These are phyloP conservation scores for Cladosporium sp. DNA, from an alignment of 2,329 filamentous ascomycete genomes.

Conservation along the genomic window DNA sequence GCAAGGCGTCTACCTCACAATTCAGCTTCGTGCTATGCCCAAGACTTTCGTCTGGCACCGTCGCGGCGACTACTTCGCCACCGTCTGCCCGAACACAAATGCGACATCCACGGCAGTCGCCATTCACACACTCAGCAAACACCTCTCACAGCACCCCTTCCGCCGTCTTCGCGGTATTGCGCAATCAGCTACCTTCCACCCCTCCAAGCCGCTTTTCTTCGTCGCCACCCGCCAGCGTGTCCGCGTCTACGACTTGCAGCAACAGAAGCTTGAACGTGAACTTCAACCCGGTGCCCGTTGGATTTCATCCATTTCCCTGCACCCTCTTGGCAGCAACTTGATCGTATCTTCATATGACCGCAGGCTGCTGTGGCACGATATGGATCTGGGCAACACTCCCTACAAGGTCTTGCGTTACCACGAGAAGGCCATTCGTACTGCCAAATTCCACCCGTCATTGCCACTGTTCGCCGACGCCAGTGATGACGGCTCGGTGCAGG, in stretches of 20 bases:
- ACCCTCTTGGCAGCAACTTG: slow-evolving; percentile 88
- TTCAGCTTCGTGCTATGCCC: slow-evolving; percentile 63
- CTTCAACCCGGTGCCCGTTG: slow-evolving; percentile 88
- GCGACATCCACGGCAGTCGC: slow-evolving; percentile 67
- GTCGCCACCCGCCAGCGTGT: slow-evolving; percentile 93
- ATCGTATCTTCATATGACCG: slow-evolving; percentile 94
- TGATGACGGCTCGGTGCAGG: slow-evolving; percentile 89
- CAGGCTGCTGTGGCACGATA: slow-evolving; percentile 90
- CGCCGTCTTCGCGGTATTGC: slow-evolving; percentile 69
- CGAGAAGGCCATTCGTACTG: slow-evolving; percentile 81
- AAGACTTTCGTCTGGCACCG: slow-evolving; percentile 94
- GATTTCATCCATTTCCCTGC: slow-evolving; percentile 92
- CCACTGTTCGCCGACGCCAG: slow-evolving; percentile 92
- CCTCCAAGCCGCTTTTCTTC: slow-evolving; percentile 87
- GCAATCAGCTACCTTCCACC: slow-evolving; percentile 92
- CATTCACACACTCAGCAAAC: slow-evolving; percentile 92
- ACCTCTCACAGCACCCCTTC: slow-evolving; percentile 93
- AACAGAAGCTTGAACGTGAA: slow-evolving; percentile 87
- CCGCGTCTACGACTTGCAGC: slow-evolving; percentile 87
- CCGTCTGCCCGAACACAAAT: slow-evolving; percentile 77
- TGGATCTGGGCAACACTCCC: slow-evolving; percentile 82
- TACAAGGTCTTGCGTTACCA: slow-evolving; percentile 98
- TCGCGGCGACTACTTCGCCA: slow-evolving; percentile 88
- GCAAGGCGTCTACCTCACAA: slow-evolving; percentile 73
- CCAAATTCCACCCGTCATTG: slow-evolving; percentile 73